Conservation (phyloP, 163 green algal species). For the Chlamydomonas reinhardtii region DNA sequence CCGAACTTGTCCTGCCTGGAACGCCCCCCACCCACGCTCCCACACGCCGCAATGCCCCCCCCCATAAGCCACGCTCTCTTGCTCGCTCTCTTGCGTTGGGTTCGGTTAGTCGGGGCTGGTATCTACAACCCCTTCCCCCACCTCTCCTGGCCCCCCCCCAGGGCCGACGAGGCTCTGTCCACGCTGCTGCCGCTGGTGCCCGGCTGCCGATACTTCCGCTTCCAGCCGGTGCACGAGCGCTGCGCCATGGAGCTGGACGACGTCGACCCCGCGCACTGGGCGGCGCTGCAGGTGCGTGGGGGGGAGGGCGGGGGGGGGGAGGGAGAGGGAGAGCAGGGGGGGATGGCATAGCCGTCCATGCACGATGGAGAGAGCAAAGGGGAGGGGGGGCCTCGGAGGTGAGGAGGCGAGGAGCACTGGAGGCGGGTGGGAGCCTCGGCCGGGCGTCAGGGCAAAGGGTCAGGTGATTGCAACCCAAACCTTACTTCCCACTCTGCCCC, state of each 20-base stretch:
- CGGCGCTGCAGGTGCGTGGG: constrained; percentile 64
- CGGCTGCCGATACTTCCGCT: constrained; percentile 88
- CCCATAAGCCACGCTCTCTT: no score
- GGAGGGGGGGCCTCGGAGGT: not conserved
- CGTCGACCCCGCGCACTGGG: constrained; percentile 81
- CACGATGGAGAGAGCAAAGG: not conserved
- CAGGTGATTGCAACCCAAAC: no score
- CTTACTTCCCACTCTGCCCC: no score
- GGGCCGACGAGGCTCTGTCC: constrained; percentile 78
- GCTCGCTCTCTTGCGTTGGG: no score
- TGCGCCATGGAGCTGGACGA: constrained; percentile 94
- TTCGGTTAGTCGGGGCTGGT: no score
- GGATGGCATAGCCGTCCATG: no score
- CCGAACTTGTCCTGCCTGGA: no score
- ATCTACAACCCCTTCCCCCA: not conserved
- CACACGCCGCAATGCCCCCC: no score
- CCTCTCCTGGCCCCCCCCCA: not conserved
- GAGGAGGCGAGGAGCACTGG: no score
- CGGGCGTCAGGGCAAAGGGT: no score
- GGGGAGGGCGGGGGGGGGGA: not conserved
- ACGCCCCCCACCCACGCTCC: no score
- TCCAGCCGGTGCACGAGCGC: constrained; percentile 79
- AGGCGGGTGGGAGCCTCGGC: no score
- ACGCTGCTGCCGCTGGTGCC: constrained; percentile 84
- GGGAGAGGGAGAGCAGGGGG: not conserved